phyloP scores from a whole-genome alignment of 2,329 filamentous ascomycete genomes.

The Lasiodiplodia sp. region DNA sequence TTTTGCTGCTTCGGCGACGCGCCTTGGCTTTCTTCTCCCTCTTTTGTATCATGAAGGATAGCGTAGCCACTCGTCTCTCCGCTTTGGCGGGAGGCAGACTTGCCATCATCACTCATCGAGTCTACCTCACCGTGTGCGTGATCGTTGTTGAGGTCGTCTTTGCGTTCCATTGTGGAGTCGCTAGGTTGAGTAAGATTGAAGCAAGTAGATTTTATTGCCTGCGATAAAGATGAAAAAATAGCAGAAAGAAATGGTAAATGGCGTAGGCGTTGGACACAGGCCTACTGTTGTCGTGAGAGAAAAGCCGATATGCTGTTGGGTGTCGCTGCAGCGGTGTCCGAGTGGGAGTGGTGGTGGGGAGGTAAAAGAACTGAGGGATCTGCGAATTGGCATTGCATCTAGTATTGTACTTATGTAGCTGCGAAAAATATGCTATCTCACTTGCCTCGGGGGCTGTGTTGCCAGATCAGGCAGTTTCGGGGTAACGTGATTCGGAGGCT shows the following conservation, averaged over 20 bases:
- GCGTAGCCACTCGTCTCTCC: not conserved
- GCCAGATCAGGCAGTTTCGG: not conserved
- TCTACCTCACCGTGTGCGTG: not conserved
- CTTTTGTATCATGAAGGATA: not conserved
- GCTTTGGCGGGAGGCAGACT: not conserved
- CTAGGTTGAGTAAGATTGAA: not conserved
- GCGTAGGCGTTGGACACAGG: not conserved
- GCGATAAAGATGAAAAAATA: not conserved
- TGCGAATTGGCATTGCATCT: not conserved
- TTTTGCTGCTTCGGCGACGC: not conserved
- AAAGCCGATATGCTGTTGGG: not conserved
- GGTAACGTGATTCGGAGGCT: slow-evolving; percentile 15
- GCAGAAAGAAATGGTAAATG: not conserved
- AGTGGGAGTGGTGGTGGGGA: not conserved
- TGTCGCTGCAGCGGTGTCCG: not conserved
- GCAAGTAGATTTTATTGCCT: not conserved
- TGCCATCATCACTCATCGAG: not conserved
- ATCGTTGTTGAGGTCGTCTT: not conserved
- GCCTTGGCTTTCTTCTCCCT: not conserved
- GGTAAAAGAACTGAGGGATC: not conserved
- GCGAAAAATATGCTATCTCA: not conserved
- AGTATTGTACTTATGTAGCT: not conserved
- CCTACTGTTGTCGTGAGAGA: not conserved
- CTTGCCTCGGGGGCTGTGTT: not conserved
- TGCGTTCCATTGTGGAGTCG: not conserved